These are phyloP conservation scores for Saururus chinensis DNA, from an alignment of 164 flowering plant species.

Conservation along the genomic window DNA sequence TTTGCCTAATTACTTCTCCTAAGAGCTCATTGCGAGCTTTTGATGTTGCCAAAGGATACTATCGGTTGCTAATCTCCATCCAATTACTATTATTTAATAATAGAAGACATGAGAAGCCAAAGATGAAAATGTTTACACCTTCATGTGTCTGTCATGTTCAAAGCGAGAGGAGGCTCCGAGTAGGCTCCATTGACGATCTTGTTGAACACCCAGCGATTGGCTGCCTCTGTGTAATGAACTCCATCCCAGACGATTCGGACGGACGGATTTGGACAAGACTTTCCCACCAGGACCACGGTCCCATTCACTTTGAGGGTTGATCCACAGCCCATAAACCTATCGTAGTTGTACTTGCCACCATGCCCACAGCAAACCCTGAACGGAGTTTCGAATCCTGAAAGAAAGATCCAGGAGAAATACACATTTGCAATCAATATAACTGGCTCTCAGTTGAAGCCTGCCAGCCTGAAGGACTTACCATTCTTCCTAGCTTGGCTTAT, in stretches of 20 bases:
- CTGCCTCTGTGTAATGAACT: conserved; percentile 75
- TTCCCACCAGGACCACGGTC: conserved; percentile 30
- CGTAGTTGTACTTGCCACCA: conserved; percentile 73
- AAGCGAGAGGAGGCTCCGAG: conserved; percentile 49
- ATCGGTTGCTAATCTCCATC: too few species aligned
- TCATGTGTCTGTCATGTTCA: conserved; percentile 26
- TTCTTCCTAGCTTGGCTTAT: conserved; percentile 30
- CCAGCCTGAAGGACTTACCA: conserved; percentile 24
- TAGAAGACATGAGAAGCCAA: too few species aligned
- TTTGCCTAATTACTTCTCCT: too few species aligned
- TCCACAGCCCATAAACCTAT: conserved; percentile 48
- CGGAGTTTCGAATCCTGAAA: conserved; percentile 59
- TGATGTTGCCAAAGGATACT: too few species aligned
- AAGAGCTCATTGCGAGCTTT: too few species aligned
- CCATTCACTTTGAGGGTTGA: conserved; percentile 29
- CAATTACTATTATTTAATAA: too few species aligned
- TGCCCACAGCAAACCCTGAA: conserved; percentile 64
- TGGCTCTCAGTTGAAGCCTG: too few species aligned
- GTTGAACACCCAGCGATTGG: conserved; percentile 50
- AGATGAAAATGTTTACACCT: too few species aligned
- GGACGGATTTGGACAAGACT: conserved; percentile 48
- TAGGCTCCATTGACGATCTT: conserved; percentile 40
- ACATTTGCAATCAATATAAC: too few species aligned
- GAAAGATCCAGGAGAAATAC: conserved; percentile 33
- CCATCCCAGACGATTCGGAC: conserved; percentile 70